These are phyloP conservation scores for Penicillium fuscoglaucum DNA, from an alignment of 2,329 filamentous ascomycete genomes.

Conservation along the genomic window DNA sequence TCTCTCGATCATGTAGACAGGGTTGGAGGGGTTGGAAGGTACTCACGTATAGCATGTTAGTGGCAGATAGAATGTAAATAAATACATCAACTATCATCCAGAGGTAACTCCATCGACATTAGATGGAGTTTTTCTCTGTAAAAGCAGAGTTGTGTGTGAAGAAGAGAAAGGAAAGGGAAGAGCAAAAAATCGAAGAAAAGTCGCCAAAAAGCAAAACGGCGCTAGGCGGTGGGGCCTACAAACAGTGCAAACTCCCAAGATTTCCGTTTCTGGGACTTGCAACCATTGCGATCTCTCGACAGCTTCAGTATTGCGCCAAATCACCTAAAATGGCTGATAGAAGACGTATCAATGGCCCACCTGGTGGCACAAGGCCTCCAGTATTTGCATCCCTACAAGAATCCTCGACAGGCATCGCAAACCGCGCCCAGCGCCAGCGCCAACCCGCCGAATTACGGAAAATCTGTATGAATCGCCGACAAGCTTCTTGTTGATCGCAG, in stretches of 20 bases:
- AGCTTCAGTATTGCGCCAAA: conserved; percentile 13
- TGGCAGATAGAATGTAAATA: not conserved
- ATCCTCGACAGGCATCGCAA: conserved; percentile 50
- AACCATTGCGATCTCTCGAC: conserved; percentile 10
- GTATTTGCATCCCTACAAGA: conserved; percentile 58
- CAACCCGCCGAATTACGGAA: conserved; percentile 73
- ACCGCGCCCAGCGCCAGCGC: conserved; percentile 56
- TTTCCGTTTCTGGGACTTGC: conserved; percentile 35
- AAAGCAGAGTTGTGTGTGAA: conserved; percentile 21
- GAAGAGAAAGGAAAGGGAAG: conserved; percentile 23
- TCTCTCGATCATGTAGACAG: conserved; percentile 51
- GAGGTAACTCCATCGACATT: conserved; percentile 21
- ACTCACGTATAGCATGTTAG: conserved; percentile 33
- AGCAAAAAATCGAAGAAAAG: conserved; percentile 19
- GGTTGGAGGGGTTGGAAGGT: conserved; percentile 4
- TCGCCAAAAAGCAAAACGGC: conserved; percentile 22
- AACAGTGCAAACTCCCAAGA: conserved; percentile 44
- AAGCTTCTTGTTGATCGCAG: not conserved
- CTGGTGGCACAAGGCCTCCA: conserved; percentile 72
- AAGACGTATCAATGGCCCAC: conserved; percentile 85
- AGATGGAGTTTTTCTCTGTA: conserved; percentile 17
- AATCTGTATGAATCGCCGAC: conserved; percentile 66
- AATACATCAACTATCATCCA: not conserved
- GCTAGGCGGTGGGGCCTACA: conserved; percentile 29
- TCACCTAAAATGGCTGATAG: conserved; percentile 57